phyloP scores from a whole-genome alignment of 495 filamentous ascomycete species.

The Aspergillus asperescens region DNA sequence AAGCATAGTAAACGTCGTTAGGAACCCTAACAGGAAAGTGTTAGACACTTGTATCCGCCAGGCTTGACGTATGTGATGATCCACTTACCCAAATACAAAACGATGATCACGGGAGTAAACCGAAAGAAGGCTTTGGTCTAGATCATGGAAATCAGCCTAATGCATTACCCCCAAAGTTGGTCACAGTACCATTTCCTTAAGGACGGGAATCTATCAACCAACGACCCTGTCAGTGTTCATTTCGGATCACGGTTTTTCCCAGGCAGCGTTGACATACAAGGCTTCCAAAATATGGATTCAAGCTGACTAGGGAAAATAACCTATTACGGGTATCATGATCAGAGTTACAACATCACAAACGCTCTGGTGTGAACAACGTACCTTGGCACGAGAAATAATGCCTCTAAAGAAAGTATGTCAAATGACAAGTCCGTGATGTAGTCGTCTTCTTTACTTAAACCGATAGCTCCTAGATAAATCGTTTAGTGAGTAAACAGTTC shows the following conservation, averaged over 20 bases:
- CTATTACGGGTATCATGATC: constrained; percentile 29
- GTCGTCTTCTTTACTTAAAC: constrained; percentile 56
- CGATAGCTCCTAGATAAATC: constrained; percentile 56
- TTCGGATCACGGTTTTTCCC: neutral
- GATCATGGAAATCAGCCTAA: constrained; percentile 23
- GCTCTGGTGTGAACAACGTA: constrained; percentile 18
- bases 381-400: constrained; percentile 83
- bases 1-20: constrained; percentile 87
- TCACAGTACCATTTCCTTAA: constrained; percentile 72
- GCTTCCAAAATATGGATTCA: constrained; percentile 89
- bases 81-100: constrained; percentile 64
- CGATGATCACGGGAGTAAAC: constrained; percentile 79
- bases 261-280: constrained; percentile 41
- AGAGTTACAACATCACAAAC: neutral
- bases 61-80: constrained; percentile 1
- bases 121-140: constrained; percentile 87
- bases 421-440: constrained; percentile 72
- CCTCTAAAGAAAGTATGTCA: constrained; percentile 83
- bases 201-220: constrained; percentile 63
- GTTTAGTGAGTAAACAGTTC: constrained; percentile 11
- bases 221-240: constrained; percentile 21
- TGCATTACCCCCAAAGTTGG: constrained; percentile 9
- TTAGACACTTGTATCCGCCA: constrained; percentile 3
- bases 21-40: constrained; percentile 57
- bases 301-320: constrained; percentile 80